Percentiles rank a stretch among this genome's conserved stretches.
These are phyloP conservation scores for Polygonum maritimum DNA, from an alignment of 148 eudicot genomes.

Conservation along the genomic window DNA sequence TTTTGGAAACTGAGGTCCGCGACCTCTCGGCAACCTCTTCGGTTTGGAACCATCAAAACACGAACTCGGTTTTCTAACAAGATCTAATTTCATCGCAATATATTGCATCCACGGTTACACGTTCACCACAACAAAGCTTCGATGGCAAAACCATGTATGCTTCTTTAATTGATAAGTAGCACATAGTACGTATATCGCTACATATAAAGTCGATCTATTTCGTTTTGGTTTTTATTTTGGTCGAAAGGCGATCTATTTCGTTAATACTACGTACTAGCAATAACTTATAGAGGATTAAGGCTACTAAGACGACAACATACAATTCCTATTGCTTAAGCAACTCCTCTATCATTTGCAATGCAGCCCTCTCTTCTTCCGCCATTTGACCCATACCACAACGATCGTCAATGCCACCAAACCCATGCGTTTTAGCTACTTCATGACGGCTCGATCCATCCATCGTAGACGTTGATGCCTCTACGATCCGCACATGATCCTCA, in stretches of 20 bases:
- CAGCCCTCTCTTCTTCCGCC: constrained; percentile 33
- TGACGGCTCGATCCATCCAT: background rate
- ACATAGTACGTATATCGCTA: background rate
- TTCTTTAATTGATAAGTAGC: no score
- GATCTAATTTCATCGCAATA: no score
- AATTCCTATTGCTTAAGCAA: constrained; percentile 21
- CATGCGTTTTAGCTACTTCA: background rate
- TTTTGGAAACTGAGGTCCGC: no score
- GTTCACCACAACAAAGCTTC: no score
- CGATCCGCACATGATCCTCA: background rate
- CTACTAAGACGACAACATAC: background rate
- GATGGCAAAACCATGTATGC: no score
- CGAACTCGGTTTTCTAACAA: no score
- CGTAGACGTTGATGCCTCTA: background rate
- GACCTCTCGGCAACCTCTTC: no score
- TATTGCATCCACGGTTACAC: no score
- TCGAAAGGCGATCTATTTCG: constrained; percentile 3
- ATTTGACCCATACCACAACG: background rate
- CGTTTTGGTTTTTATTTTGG: no score
- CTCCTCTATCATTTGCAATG: constrained; percentile 47
- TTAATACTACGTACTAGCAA: constrained; percentile 3
- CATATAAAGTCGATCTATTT: background rate
- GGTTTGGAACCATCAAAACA: no score
- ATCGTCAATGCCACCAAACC: constrained; percentile 5
- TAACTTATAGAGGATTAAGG: constrained; percentile 1